Evolutionary conservation across 352 stramenopile genomes (phyloP), one percentile per base, ranked within the genome.

Genomic region (Phytophthora boehmeriae): DNA sequence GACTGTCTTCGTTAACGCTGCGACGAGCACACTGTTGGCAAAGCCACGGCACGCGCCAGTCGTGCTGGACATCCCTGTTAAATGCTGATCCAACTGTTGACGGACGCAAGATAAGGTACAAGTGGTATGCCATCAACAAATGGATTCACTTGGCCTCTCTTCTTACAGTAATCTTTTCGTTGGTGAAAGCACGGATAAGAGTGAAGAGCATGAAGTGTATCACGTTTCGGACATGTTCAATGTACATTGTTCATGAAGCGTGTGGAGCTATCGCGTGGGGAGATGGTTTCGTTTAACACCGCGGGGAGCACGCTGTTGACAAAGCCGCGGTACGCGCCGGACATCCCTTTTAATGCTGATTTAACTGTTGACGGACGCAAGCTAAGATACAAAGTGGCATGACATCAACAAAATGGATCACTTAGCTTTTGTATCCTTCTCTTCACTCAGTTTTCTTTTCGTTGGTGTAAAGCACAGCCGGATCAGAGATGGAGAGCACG

Each of bases 161-260:
- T n/a, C n/a, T n/a, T n/a, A n/a, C n/a, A n/a, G n/a, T n/a, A n/a
- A n/a, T n/a, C n/a, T n/a, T n/a, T n/a, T n/a, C n/a, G n/a, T n/a
- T n/a, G n/a, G n/a, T n/a, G n/a, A n/a, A n/a, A n/a, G n/a, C n/a
- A n/a, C n/a, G n/a, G n/a, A n/a, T n/a, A n/a, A n/a, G n/a, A n/a
- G n/a, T n/a, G n/a, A n/a, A n/a, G n/a, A n/a, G n/a, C n/a, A n/a
- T n/a, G n/a, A n/a, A n/a, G n/a, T n/a, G 30, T 88, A 97, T 45
- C 86, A 97, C 64, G 64, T 98, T 4, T 98, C 97, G 93, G 91
- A 30, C 93, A 98, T 71, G 96, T 98, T n/a, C n/a, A n/a, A n/a
- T n/a, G n/a, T n/a, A n/a, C n/a, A n/a, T n/a, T n/a, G n/a, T n/a
- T 60, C 93, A 98, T 62, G 88, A 98, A 70, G 83, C 75, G 11